Percentiles rank a stretch among this genome's conserved stretches.
Evolutionary conservation across 164 flowering plant genomes (phyloP).

Genomic region (Protea cynaroides): DNA sequence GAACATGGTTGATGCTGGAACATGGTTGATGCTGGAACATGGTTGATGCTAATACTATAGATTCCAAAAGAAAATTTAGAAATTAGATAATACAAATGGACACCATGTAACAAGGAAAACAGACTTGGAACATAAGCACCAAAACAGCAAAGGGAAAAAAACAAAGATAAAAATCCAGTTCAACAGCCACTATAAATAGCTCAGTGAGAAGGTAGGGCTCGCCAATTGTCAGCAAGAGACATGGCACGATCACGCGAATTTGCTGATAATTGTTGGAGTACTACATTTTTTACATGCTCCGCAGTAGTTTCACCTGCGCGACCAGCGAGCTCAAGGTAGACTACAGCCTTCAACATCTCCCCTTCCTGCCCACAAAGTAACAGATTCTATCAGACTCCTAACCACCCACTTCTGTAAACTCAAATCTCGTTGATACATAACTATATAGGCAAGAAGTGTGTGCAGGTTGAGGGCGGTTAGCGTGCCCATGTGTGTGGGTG

Average conservation of each 20-base stretch:
- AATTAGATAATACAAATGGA: no score
- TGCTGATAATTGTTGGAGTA: slow-evolving; percentile 53
- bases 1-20: no score
- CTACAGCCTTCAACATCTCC: slow-evolving; percentile 63
- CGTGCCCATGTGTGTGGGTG: neutral
- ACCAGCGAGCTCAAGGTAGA: slow-evolving; percentile 83
- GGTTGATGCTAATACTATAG: no score
- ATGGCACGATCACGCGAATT: slow-evolving; percentile 54
- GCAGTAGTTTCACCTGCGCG: slow-evolving; percentile 85
- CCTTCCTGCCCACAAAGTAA: slow-evolving; percentile 56
- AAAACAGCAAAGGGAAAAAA: no score
- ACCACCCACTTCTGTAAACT: neutral
- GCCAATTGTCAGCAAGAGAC: slow-evolving; percentile 65
- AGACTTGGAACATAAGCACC: no score
- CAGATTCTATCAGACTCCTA: slow-evolving; percentile 3
- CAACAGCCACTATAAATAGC: neutral
- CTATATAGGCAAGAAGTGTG: neutral
- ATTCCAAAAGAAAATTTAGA: no score
- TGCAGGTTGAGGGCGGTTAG: neutral
- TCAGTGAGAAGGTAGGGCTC: slow-evolving; percentile 45
- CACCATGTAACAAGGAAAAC: no score
- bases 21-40: no score
- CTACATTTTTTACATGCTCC: slow-evolving; percentile 51
- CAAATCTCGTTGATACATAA: neutral
- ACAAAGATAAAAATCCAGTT: no score